Evolutionary conservation across 768 basidiomycete species (phyloP), one percentile per base, ranked within the genome.

Genomic region (Boletales sp.): DNA sequence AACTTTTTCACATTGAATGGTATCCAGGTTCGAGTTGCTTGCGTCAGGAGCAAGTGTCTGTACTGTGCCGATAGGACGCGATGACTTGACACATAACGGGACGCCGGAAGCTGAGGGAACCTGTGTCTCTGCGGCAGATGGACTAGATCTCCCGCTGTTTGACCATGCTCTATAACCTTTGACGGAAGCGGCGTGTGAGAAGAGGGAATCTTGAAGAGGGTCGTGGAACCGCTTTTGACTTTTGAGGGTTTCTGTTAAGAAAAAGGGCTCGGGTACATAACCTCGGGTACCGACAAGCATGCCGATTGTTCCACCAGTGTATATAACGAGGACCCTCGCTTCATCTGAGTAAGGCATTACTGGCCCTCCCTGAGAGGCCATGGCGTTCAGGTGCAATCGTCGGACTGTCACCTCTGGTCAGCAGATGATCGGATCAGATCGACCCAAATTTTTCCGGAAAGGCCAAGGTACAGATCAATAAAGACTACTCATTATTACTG

Each of bases 161-260:
- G 78, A 84, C 87, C 93, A 94, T 49, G 83, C 74, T 50, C 87
- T 74, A 63, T 85, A 95, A 6, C 87, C 84, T 62, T 86, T 81
- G 8, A 94, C 85, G 18, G 90, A 87, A 8, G 75, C 72, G 0
- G 90, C 81, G 57, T 91, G 81, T 1, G 90, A 90, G 61, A 90
- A 93, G 19, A 95, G 70, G 1, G 92, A 94, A 52, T 90, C 85
- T 64, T 89, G 86, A 19, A 84, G 70, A 4, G 94, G 94, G 57
- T 97, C 94, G 67, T 97, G 90, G 61, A 97, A 97, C 12, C 94
- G 83, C 35, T 80, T 81, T 68, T 94, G 90, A 57, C 84, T 84
- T 57, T 79, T 74, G 28, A 95, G 78, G 0, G 86, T 90, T 67
- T 91, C 86, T 6, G 90, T 91, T 54, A 94, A 72, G 64, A 92